Percentiles rank a stretch among this genome's conserved stretches.
Evolutionary conservation across 1,284 basidiomycete species (phyloP).

Genomic region (Apiotrichum sp.): DNA sequence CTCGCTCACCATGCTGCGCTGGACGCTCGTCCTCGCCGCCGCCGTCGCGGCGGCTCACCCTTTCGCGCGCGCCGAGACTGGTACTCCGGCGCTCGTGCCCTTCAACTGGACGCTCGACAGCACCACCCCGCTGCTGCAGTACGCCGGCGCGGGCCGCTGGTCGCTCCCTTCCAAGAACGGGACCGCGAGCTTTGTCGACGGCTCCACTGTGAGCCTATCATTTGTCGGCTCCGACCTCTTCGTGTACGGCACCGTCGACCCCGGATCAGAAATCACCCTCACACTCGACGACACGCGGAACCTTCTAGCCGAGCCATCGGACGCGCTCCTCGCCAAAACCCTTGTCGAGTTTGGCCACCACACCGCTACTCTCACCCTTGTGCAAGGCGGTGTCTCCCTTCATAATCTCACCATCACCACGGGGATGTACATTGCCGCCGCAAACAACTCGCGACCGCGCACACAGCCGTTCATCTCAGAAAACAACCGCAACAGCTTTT

Average conservation of each 20-base stretch:
- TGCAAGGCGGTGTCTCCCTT: neutral
- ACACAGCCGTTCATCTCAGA: neutral
- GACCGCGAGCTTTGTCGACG: no score
- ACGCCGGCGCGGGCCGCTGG: no score
- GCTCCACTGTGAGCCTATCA: no score
- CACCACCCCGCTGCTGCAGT: no score
- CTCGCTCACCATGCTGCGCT: no score
- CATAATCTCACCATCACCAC: neutral
- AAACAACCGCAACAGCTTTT: neutral
- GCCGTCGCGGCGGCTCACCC: no score
- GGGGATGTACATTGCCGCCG: neutral
- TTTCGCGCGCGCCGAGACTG: no score
- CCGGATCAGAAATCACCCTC: neutral
- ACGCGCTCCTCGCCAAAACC: neutral
- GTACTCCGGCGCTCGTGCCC: no score
- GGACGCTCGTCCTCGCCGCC: no score
- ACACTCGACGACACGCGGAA: neutral
- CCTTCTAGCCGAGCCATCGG: neutral
- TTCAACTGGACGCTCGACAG: no score
- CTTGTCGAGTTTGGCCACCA: neutral
- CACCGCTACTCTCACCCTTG: neutral
- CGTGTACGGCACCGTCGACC: neutral
- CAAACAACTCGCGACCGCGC: neutral
- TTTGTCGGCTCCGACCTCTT: no score
- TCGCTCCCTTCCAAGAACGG: no score